Evolutionary conservation across 2,329 filamentous ascomycete genomes (phyloP).

Genomic region (Fusarium acutatum): DNA sequence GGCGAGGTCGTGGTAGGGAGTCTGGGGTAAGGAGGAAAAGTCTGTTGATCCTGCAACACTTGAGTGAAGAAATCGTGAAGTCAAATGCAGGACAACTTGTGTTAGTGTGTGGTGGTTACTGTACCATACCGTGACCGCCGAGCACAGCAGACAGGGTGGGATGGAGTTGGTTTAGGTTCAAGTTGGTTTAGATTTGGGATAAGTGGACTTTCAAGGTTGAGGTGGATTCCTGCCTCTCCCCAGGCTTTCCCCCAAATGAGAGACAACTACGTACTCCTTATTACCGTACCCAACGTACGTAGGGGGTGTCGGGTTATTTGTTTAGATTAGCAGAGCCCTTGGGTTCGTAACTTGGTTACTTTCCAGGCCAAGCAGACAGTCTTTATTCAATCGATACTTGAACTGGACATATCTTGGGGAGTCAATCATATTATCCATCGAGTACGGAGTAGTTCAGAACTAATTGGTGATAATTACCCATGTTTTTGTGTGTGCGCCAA

Average conservation of each 20-base stretch:
- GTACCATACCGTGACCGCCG: conserved; percentile 22
- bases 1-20: background rate
- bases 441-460: background rate
- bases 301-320: background rate
- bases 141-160: background rate
- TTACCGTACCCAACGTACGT: background rate
- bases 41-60: conserved; percentile 11
- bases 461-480: conserved; percentile 9
- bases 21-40: background rate
- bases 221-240: conserved; percentile 28
- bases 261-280: background rate
- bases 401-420: background rate
- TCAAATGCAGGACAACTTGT: conserved; percentile 16
- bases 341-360: background rate
- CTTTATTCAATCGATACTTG: background rate
- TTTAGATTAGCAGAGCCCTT: background rate
- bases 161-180: conserved; percentile 22
- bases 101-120: conserved; percentile 22
- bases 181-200: conserved; percentile 24
- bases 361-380: background rate
- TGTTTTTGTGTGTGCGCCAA: conserved; percentile 23
- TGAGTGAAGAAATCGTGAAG: background rate
- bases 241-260: background rate
- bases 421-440: background rate
- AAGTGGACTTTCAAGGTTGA: conserved; percentile 21